These are phyloP conservation scores for Ustilago loliicola DNA, from an alignment of 1,284 basidiomycete genomes.

Conservation along the genomic window DNA sequence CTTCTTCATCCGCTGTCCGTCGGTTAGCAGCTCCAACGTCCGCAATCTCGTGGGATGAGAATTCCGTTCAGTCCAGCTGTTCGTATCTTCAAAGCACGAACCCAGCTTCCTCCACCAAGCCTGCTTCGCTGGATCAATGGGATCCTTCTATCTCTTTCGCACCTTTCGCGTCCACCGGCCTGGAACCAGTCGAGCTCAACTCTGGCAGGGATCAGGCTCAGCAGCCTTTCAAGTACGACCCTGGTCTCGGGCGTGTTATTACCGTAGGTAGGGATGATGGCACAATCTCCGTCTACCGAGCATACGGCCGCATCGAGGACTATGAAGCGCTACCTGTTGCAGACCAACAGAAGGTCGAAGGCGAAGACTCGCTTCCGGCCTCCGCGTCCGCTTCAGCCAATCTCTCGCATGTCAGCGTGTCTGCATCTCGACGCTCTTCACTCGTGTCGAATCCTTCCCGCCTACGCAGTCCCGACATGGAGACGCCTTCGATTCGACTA, in stretches of 20 bases:
- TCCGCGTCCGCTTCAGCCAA: constrained; percentile 35
- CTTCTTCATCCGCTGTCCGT: constrained; percentile 2
- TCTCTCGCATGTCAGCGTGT: constrained; percentile 19
- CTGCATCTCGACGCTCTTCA: constrained; percentile 32
- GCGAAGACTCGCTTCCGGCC: constrained; percentile 21
- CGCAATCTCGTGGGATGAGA: constrained; percentile 49
- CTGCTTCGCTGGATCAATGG: constrained; percentile 35
- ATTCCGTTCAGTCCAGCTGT: constrained; percentile 29
- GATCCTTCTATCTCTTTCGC: constrained; percentile 49
- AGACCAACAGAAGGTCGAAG: background rate
- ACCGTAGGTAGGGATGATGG: constrained; percentile 42
- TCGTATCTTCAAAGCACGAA: constrained; percentile 2
- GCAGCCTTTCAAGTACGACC: constrained; percentile 24
- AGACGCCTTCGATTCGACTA: constrained; percentile 30
- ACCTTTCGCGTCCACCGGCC: constrained; percentile 29
- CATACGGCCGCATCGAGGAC: constrained; percentile 41
- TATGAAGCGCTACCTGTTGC: constrained; percentile 12
- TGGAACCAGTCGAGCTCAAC: constrained; percentile 9
- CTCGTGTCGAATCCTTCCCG: constrained; percentile 22
- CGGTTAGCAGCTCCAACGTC: constrained; percentile 26
- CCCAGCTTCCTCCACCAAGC: background rate
- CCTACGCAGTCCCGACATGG: constrained; percentile 36
- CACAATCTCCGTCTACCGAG: constrained; percentile 31
- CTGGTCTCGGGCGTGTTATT: constrained; percentile 34
- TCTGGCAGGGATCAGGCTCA: background rate